Evolutionary conservation across 2,329 filamentous ascomycete genomes (phyloP).

Genomic region (Calonectria leucothoes): DNA sequence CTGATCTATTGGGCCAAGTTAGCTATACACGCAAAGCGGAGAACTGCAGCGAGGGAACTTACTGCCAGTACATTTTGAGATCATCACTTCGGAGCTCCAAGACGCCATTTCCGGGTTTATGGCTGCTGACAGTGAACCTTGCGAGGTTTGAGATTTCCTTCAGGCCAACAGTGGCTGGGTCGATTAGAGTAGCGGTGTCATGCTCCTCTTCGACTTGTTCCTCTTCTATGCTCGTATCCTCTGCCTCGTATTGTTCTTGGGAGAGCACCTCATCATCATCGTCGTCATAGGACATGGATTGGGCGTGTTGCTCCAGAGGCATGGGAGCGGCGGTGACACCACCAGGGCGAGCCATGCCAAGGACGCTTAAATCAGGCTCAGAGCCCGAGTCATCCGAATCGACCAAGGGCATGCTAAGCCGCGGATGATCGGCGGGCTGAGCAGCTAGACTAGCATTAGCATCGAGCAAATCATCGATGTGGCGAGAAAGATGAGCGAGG

Average conservation of each 20-base stretch:
- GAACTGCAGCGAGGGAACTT: slow-evolving; percentile 43
- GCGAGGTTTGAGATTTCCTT: slow-evolving; percentile 89
- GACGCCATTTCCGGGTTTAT: slow-evolving; percentile 84
- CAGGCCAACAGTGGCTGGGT: slow-evolving; percentile 66
- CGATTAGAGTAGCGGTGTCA: slow-evolving; percentile 59
- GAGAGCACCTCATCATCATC: slow-evolving; percentile 40
- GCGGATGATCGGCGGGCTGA: slow-evolving; percentile 41
- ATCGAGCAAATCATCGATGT: slow-evolving; percentile 9
- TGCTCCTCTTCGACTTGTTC: slow-evolving; percentile 53
- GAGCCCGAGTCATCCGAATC: slow-evolving; percentile 51
- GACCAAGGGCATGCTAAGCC: slow-evolving; percentile 50
- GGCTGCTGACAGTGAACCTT: slow-evolving; percentile 84
- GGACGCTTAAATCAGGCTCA: slow-evolving; percentile 52
- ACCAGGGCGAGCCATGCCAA: slow-evolving; percentile 48
- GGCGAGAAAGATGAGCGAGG: slow-evolving; percentile 10
- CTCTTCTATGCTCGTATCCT: slow-evolving; percentile 46
- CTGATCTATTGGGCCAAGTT: slow-evolving; percentile 64
- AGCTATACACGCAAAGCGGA: neutral
- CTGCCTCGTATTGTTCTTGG: slow-evolving; percentile 47
- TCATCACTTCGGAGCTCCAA: slow-evolving; percentile 81
- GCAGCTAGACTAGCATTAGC: slow-evolving; percentile 43
- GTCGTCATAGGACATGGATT: slow-evolving; percentile 46
- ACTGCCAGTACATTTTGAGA: slow-evolving; percentile 83
- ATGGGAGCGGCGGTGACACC: slow-evolving; percentile 12
- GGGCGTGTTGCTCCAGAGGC: slow-evolving; percentile 41